These are phyloP conservation scores for Dioscorea cayenensis DNA, from an alignment of 116 monocot species.

Conservation along the genomic window DNA sequence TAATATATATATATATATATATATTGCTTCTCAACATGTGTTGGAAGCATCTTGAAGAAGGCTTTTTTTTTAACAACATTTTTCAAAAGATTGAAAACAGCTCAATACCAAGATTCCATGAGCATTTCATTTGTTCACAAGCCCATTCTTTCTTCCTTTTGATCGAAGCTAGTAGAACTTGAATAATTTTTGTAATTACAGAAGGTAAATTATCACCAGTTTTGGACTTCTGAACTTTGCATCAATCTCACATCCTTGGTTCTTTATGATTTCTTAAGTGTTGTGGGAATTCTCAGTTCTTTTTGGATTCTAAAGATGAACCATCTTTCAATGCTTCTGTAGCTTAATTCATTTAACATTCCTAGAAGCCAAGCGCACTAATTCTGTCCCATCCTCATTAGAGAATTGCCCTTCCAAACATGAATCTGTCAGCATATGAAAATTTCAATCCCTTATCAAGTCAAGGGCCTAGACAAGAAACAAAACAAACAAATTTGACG, in stretches of 20 bases:
- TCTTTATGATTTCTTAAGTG: slow-evolving; percentile 1
- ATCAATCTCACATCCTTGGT: background rate
- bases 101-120: background rate
- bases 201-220: background rate
- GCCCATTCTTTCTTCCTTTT: no score
- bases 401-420: slow-evolving; percentile 96
- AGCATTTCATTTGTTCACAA: background rate
- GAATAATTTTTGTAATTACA: no score
- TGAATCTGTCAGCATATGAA: slow-evolving; percentile 91
- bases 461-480: slow-evolving; percentile 70
- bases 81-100: background rate
- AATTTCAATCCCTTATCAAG: slow-evolving; percentile 76
- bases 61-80: background rate
- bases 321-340: slow-evolving; percentile 80
- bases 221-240: background rate
- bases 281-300: no score
- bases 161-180: no score
- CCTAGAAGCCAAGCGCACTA: slow-evolving; percentile 96
- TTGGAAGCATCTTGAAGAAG: background rate
- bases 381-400: slow-evolving; percentile 85
- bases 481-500: background rate
- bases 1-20: no score
- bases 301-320: slow-evolving; percentile 54
- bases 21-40: background rate
- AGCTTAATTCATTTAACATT: slow-evolving; percentile 80